phyloP scores from a whole-genome alignment of 176 grass and related monocot species.

The Dendrocalamus sinicus region DNA sequence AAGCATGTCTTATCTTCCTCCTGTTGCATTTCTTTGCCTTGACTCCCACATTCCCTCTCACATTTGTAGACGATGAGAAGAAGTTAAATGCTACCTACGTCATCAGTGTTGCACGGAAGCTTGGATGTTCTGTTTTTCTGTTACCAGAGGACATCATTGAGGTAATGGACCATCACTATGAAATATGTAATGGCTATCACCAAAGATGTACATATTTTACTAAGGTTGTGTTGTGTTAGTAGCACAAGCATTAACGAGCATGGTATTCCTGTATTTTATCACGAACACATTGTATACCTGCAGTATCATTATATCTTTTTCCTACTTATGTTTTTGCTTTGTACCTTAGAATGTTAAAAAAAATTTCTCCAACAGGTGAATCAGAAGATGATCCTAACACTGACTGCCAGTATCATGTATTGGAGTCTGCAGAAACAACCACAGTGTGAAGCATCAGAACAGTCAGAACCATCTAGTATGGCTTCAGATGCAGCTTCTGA shows the following conservation, averaged over 20 bases:
- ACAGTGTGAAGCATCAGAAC: conserved; percentile 51
- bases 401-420: conserved; percentile 95
- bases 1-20: not conserved
- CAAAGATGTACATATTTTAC: not conserved
- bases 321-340: not conserved
- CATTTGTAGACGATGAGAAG: conserved; percentile 76
- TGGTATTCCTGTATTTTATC: not conserved
- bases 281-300: not conserved
- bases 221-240: not conserved
- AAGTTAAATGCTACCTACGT: conserved; percentile 98
- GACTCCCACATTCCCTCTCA: not conserved
- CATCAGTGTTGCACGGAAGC: conserved; percentile 91
- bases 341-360: not conserved
- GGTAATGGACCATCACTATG: conserved; percentile 32
- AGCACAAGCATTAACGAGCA: not conserved
- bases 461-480: conserved; percentile 50
- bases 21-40: not conserved
- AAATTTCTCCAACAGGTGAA: conserved; percentile 69
- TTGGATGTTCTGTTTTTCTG: conserved; percentile 95
- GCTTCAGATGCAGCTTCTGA: conserved; percentile 59
- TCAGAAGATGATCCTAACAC: conserved; percentile 97
- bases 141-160: conserved; percentile 97
- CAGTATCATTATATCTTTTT: not conserved
- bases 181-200: not conserved
- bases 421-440: conserved; percentile 83